Percentiles rank a stretch among this genome's conserved stretches.
phyloP scores from a whole-genome alignment of 1,284 basidiomycete genomes.

The Cystobasidium pallidum region DNA sequence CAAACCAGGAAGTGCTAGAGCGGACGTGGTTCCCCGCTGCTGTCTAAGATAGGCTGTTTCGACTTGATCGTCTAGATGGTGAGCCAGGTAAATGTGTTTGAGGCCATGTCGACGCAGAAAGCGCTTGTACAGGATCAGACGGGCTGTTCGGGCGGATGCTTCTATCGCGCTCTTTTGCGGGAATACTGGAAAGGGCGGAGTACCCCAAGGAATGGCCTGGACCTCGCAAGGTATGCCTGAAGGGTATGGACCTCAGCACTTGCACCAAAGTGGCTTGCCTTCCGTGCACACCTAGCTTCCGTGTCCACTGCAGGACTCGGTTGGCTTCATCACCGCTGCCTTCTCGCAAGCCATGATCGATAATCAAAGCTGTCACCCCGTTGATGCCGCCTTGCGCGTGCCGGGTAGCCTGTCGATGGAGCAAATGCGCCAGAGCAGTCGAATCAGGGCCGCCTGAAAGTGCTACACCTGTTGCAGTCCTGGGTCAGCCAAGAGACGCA shows the following conservation, averaged over 20 bases:
- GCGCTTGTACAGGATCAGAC: constrained; percentile 16
- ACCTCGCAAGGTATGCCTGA: constrained; percentile 14
- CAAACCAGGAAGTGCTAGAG: constrained; percentile 17
- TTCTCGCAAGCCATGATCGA: constrained; percentile 23
- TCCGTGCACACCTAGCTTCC: not conserved
- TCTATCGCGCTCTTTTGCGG: not conserved
- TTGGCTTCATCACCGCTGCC: constrained; percentile 15
- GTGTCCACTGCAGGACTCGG: not conserved
- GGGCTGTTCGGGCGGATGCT: constrained; percentile 17
- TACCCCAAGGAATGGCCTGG: constrained; percentile 7
- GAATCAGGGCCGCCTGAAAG: constrained; percentile 29
- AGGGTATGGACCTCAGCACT: not conserved
- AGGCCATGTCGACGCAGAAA: constrained; percentile 8
- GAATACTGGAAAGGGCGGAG: constrained; percentile 10
- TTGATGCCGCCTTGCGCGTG: not conserved
- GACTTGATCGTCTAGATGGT: constrained; percentile 18
- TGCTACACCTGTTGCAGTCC: constrained; percentile 4
- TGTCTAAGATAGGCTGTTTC: constrained; percentile 24
- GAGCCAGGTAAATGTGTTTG: constrained; percentile 20
- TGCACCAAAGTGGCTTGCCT: not conserved
- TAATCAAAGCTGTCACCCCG: constrained; percentile 1
- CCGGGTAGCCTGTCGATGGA: constrained; percentile 2
- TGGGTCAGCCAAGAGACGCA: not conserved
- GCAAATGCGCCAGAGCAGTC: constrained; percentile 16
- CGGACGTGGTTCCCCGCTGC: not conserved